phyloP scores from a whole-genome alignment of 2,329 filamentous ascomycete species.

The Alternaria incomplexa region DNA sequence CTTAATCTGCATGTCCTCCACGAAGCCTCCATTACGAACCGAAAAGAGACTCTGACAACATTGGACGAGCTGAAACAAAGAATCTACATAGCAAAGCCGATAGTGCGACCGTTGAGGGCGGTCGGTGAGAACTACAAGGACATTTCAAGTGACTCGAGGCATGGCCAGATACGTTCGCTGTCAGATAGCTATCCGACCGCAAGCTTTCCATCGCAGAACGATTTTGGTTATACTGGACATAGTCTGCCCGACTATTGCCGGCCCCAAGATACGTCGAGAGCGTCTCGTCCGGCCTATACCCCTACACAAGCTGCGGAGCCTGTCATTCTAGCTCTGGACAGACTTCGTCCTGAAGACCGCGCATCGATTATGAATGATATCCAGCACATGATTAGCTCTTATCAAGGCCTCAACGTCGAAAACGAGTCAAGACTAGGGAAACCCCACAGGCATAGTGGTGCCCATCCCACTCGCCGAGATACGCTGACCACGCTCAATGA shows the following conservation, averaged over 20 bases:
- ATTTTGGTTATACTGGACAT: slow-evolving; percentile 21
- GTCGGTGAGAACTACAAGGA: slow-evolving; percentile 12
- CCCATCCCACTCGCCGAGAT: slow-evolving; percentile 18
- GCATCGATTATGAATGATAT: slow-evolving; percentile 40
- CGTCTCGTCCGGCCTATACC: slow-evolving; percentile 2
- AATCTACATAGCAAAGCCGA: slow-evolving; percentile 32
- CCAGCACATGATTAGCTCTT: slow-evolving; percentile 41
- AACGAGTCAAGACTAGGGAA: slow-evolving; percentile 1
- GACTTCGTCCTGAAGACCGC: slow-evolving; percentile 28
- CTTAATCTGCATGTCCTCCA: slow-evolving; percentile 47
- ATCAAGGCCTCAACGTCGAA: slow-evolving; percentile 28
- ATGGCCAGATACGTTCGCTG: slow-evolving; percentile 5
- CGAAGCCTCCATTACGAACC: slow-evolving; percentile 46
- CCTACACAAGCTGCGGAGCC: slow-evolving; percentile 12
- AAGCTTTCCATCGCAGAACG: slow-evolving; percentile 16
- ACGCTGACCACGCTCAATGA: slow-evolving; percentile 29
- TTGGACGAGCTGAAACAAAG: slow-evolving; percentile 49
- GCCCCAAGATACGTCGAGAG: slow-evolving; percentile 16
- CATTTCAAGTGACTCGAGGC: not conserved
- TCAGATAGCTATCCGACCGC: slow-evolving; percentile 29
- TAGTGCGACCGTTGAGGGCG: slow-evolving; percentile 23
- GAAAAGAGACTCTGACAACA: slow-evolving; percentile 40
- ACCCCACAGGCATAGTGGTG: slow-evolving; percentile 2
- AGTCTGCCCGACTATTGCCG: slow-evolving; percentile 33
- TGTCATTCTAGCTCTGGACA: slow-evolving; percentile 30